These are phyloP conservation scores for Helicocarpus griseus DNA, from an alignment of 2,329 filamentous ascomycete genomes.

Conservation along the genomic window DNA sequence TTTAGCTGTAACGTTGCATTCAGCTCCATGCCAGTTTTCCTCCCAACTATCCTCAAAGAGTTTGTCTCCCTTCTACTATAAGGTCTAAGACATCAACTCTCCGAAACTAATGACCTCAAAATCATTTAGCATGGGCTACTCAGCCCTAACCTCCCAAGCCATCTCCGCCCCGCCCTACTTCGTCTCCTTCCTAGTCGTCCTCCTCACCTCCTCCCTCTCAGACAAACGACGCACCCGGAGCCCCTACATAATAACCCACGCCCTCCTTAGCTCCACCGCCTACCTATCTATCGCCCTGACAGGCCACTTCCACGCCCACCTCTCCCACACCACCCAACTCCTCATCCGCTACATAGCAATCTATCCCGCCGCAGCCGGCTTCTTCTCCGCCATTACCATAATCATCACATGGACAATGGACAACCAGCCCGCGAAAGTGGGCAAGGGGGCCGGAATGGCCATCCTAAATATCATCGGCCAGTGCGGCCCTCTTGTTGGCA, in stretches of 20 bases:
- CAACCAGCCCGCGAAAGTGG: conserved; percentile 61
- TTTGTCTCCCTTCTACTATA: conserved; percentile 16
- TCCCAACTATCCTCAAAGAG: conserved; percentile 67
- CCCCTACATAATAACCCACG: conserved; percentile 58
- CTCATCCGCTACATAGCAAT: conserved; percentile 59
- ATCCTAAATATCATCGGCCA: conserved; percentile 75
- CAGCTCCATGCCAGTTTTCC: conserved; percentile 75
- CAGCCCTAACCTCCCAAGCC: conserved; percentile 58
- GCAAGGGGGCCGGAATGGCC: conserved; percentile 67
- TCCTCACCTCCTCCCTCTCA: conserved; percentile 62
- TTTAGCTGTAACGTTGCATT: conserved; percentile 84
- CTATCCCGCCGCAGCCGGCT: conserved; percentile 68
- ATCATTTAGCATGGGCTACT: conserved; percentile 55
- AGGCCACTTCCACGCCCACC: conserved; percentile 32
- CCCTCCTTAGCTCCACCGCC: conserved; percentile 57
- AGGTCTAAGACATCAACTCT: conserved; percentile 10
- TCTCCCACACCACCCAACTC: conserved; percentile 25
- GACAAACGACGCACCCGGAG: conserved; percentile 57
- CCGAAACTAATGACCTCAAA: conserved; percentile 3
- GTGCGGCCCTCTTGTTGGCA: conserved; percentile 63
- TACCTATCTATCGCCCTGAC: conserved; percentile 52
- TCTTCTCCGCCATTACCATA: conserved; percentile 75
- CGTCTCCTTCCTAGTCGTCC: conserved; percentile 60
- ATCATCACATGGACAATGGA: conserved; percentile 85
- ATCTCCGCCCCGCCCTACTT: conserved; percentile 76